Evolutionary conservation across 306 rosid genomes (phyloP).

Genomic region (Biancaea sappan): DNA sequence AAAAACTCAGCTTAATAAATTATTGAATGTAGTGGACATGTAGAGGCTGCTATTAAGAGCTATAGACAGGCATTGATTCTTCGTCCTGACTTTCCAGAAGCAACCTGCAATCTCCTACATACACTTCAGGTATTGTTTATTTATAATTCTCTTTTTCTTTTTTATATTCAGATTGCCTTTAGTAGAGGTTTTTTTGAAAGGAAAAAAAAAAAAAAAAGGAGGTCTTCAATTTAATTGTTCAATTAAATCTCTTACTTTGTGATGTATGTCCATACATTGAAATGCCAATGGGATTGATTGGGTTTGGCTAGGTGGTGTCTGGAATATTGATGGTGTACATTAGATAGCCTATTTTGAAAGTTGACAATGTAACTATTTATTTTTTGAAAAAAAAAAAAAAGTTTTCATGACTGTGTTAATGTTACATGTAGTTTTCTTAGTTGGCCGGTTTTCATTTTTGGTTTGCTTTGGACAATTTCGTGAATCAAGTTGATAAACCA

Average conservation of each 20-base stretch:
- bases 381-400: neutral
- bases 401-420: neutral
- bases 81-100: constrained; percentile 92
- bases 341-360: neutral
- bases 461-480: neutral
- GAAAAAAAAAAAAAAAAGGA: too few relatives aligned
- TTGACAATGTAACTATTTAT: neutral
- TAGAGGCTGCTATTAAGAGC: constrained; percentile 86
- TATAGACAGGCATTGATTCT: constrained; percentile 77
- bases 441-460: constrained; percentile 4
- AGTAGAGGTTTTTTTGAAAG: neutral
- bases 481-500: neutral
- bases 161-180: neutral
- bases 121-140: constrained; percentile 71
- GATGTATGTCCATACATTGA: neutral
- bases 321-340: neutral
- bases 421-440: neutral
- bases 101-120: constrained; percentile 96
- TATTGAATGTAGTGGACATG: constrained; percentile 70
- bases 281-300: constrained; percentile 20
- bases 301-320: neutral
- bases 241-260: neutral
- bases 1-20: constrained; percentile 17
- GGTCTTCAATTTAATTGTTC: constrained; percentile 1
- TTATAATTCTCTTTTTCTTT: neutral